phyloP scores from a whole-genome alignment of 768 basidiomycete genomes.

The Amanita molliuscula region DNA sequence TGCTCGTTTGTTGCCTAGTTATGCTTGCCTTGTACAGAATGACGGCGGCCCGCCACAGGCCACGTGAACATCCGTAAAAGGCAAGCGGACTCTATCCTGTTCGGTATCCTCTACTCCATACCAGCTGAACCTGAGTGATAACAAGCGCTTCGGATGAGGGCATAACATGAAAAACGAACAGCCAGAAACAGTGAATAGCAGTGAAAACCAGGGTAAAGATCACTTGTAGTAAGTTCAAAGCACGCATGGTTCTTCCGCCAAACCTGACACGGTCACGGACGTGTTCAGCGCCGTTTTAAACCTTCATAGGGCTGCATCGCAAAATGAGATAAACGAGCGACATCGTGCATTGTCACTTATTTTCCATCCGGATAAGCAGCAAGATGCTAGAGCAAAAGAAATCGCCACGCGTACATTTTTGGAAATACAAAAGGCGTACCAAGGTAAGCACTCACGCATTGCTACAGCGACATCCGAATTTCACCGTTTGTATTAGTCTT shows the following conservation, averaged over 20 bases:
- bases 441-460: slow-evolving; percentile 35
- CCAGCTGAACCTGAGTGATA: not conserved
- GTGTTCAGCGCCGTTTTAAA: slow-evolving; percentile 55
- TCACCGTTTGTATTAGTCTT: slow-evolving; percentile 34
- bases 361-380: slow-evolving; percentile 83
- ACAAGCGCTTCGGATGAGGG: not conserved
- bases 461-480: slow-evolving; percentile 1
- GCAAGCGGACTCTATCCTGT: not conserved
- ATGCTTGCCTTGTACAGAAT: not conserved
- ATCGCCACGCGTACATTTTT: slow-evolving; percentile 61
- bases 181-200: not conserved
- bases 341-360: slow-evolving; percentile 64
- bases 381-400: slow-evolving; percentile 40
- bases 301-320: slow-evolving; percentile 50
- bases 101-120: not conserved
- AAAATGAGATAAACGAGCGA: slow-evolving; percentile 63
- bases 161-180: slow-evolving; percentile 1
- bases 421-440: slow-evolving; percentile 75
- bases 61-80: not conserved
- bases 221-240: slow-evolving; percentile 12
- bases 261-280: slow-evolving; percentile 5
- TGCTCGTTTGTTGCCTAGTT: not conserved
- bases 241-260: not conserved
- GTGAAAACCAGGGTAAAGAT: not conserved
- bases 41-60: not conserved